Evolutionary conservation across 2,329 filamentous ascomycete species (phyloP).

Genomic region (Penicillium brevicompactum): DNA sequence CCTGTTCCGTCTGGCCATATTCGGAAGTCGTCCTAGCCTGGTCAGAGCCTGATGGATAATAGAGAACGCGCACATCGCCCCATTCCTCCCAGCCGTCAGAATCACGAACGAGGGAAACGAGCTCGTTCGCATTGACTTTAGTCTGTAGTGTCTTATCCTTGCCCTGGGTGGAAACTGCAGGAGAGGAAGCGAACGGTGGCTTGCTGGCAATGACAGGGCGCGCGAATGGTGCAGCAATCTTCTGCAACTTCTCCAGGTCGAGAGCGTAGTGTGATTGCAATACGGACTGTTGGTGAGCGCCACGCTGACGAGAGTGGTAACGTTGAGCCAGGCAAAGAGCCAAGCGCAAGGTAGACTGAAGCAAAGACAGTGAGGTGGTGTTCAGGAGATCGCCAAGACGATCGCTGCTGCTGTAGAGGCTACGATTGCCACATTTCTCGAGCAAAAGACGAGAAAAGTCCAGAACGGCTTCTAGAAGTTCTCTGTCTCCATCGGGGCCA

Average conservation of each 20-base stretch:
- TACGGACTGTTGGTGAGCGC: constrained; percentile 70
- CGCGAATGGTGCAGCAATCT: constrained; percentile 78
- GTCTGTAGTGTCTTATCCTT: constrained; percentile 68
- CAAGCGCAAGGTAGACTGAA: constrained; percentile 77
- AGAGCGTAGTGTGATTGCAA: constrained; percentile 80
- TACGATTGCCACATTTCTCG: constrained; percentile 94
- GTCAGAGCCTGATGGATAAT: constrained; percentile 60
- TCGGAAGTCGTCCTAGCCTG: constrained; percentile 37
- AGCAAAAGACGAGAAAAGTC: constrained; percentile 84
- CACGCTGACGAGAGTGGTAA: constrained; percentile 85
- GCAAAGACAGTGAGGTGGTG: constrained; percentile 76
- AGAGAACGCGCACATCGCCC: constrained; percentile 77
- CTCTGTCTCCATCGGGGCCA: constrained; percentile 73
- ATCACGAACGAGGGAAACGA: constrained; percentile 72
- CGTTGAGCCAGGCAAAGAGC: constrained; percentile 85
- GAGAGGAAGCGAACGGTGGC: constrained; percentile 53
- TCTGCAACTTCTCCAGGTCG: constrained; percentile 76
- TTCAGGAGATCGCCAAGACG: constrained; percentile 88
- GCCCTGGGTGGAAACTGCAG: constrained; percentile 65
- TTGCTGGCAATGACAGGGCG: constrained; percentile 64
- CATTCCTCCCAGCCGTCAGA: constrained; percentile 68
- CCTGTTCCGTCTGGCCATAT: constrained; percentile 28
- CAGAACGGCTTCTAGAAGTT: constrained; percentile 77
- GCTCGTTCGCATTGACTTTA: constrained; percentile 76
- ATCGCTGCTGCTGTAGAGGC: constrained; percentile 90